phyloP scores from a whole-genome alignment of 2,329 filamentous ascomycete genomes.

The Cladosporium sp. region DNA sequence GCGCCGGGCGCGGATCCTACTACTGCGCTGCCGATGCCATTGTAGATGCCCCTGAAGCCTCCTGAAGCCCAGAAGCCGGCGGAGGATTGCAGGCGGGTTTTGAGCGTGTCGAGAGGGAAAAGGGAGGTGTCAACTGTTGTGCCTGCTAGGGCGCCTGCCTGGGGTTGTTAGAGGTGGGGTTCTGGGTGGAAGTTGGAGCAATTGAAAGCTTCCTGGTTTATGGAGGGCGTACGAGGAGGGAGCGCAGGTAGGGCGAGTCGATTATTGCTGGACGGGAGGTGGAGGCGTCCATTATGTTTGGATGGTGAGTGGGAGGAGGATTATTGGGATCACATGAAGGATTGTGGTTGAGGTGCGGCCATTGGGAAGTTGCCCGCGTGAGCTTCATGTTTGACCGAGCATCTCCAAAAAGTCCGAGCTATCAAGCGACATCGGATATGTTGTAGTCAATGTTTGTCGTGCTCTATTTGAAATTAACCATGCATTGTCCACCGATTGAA shows the following conservation, averaged over 20 bases:
- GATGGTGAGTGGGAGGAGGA: neutral
- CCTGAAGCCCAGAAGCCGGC: slow-evolving; percentile 74
- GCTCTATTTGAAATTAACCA: too few relatives aligned
- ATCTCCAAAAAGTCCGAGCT: neutral
- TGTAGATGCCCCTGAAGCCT: slow-evolving; percentile 88
- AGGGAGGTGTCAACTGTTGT: slow-evolving; percentile 95
- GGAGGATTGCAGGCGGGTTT: slow-evolving; percentile 89
- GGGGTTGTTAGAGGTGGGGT: slow-evolving; percentile 16
- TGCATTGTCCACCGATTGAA: too few relatives aligned
- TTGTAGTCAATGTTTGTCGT: too few relatives aligned
- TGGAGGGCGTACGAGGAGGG: slow-evolving; percentile 39
- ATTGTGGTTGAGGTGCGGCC: neutral
- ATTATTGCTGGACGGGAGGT: slow-evolving; percentile 19
- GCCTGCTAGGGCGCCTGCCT: slow-evolving; percentile 86
- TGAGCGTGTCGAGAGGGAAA: slow-evolving; percentile 96
- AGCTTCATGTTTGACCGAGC: neutral
- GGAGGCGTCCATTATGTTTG: slow-evolving; percentile 4
- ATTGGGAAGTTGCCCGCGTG: slow-evolving; percentile 2
- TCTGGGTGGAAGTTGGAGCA: neutral
- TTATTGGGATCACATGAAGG: neutral
- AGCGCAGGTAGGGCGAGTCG: slow-evolving; percentile 46
- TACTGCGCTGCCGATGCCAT: slow-evolving; percentile 81
- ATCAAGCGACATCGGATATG: neutral
- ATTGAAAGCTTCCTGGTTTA: neutral
- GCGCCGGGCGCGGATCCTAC: slow-evolving; percentile 91